These are phyloP conservation scores for Pyrenula massariospora DNA, from an alignment of 495 filamentous ascomycete species.

Conservation along the genomic window DNA sequence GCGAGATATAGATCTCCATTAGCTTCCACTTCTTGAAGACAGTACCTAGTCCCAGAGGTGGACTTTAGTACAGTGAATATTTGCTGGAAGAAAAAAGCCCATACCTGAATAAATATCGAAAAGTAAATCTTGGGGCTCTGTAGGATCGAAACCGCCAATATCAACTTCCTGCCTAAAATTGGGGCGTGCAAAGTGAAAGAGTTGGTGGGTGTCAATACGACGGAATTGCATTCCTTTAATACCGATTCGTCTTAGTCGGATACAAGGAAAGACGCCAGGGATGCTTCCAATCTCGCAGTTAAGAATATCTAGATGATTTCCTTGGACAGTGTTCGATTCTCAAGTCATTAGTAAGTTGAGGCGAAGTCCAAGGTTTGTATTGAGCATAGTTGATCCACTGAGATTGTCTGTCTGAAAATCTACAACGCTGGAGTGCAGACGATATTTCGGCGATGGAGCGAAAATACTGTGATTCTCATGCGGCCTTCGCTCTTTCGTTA, in stretches of 20 bases:
- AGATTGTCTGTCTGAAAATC: not conserved
- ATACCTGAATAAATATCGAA: not conserved
- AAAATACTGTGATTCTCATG: not conserved
- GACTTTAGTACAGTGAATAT: not conserved
- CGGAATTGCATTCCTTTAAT: not conserved
- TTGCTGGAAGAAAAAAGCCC: not conserved
- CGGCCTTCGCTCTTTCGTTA: not conserved
- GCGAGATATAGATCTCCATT: not conserved
- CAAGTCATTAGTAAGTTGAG: not conserved
- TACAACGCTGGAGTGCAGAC: not conserved
- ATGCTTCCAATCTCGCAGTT: not conserved
- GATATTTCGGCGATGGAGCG: not conserved
- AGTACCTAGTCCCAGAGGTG: not conserved
- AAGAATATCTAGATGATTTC: not conserved
- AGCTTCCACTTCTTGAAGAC: not conserved
- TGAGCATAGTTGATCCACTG: not conserved
- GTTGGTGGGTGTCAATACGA: not conserved
- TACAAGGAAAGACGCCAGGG: not conserved
- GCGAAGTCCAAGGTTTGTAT: not conserved
- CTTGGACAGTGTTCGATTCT: not conserved
- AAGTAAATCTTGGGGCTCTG: not conserved
- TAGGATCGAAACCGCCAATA: not conserved
- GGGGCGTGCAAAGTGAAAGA: not conserved
- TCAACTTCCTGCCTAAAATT: not conserved
- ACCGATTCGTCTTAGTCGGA: not conserved